A percentile compares a stretch with the other conserved stretches of the same genome.
Evolutionary conservation across 345 rosid species (phyloP).

Genomic region (Arabis hirsuta): DNA sequence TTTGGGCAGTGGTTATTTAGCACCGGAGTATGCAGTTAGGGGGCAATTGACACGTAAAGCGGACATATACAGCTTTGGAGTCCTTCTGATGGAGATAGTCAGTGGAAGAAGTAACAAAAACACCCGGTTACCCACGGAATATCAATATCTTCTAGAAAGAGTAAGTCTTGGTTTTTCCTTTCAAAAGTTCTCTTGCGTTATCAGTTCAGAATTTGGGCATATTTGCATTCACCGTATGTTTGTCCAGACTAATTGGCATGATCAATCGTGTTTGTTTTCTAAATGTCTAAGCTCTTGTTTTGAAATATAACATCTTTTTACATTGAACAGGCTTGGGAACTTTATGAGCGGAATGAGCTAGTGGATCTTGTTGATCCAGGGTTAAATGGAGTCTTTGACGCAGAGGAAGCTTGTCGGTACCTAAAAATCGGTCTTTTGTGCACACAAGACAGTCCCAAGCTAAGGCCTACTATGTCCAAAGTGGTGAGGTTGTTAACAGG

Average conservation of each 20-base stretch:
- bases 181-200: background rate
- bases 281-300: conserved; percentile 15
- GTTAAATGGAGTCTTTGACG: conserved; percentile 64
- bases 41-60: conserved; percentile 94
- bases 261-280: background rate
- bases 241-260: conserved; percentile 1
- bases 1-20: conserved; percentile 81
- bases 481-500: conserved; percentile 66
- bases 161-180: conserved; percentile 47
- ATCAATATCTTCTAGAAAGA: conserved; percentile 86
- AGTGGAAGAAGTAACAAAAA: conserved; percentile 90
- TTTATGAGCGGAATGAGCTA: conserved; percentile 71
- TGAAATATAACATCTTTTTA: conserved; percentile 15
- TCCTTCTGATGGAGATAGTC: conserved; percentile 86
- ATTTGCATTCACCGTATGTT: conserved; percentile 2
- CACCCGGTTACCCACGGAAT: conserved; percentile 65
- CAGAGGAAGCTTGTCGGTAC: conserved; percentile 71
- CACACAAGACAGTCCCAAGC: conserved; percentile 76
- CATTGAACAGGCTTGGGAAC: conserved; percentile 79
- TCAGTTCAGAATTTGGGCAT: background rate
- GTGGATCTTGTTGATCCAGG: conserved; percentile 62
- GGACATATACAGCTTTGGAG: conserved; percentile 90
- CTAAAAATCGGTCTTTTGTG: conserved; percentile 75
- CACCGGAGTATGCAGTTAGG: conserved; percentile 96
- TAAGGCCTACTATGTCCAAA: conserved; percentile 73